Conservation (phyloP, 768 basidiomycete species). For the Phanerochaete sordida region DNA sequence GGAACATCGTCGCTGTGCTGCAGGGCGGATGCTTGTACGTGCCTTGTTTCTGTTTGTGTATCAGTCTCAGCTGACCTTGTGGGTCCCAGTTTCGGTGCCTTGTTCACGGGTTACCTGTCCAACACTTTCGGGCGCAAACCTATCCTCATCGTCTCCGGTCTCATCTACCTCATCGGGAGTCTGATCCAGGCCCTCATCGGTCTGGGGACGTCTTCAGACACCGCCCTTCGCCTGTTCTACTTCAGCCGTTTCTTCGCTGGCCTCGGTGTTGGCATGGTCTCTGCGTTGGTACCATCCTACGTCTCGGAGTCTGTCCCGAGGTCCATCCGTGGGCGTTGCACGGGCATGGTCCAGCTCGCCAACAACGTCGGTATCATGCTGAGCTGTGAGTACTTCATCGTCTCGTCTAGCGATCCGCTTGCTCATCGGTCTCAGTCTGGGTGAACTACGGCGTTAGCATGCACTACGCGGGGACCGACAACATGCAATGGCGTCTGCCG, state of each 20-base stretch:
- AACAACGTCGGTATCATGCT: conserved; percentile 32
- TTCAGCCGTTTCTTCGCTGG: conserved; percentile 57
- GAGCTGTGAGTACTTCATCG: conserved; percentile 24
- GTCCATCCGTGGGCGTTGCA: conserved; percentile 47
- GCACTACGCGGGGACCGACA: conserved; percentile 28
- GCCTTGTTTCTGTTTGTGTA: background rate
- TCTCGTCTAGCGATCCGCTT: background rate
- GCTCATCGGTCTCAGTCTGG: conserved; percentile 32
- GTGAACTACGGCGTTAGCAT: conserved; percentile 43
- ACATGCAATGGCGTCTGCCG: conserved; percentile 52
- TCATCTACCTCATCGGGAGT: conserved; percentile 47
- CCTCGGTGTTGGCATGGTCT: conserved; percentile 54
- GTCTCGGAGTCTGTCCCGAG: conserved; percentile 48
- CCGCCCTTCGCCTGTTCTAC: conserved; percentile 38
- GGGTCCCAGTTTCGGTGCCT: conserved; percentile 38
- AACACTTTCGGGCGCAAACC: conserved; percentile 43
- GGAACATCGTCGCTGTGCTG: conserved; percentile 50
- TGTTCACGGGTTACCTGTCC: conserved; percentile 38
- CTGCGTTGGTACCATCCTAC: conserved; percentile 47
- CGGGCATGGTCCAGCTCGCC: conserved; percentile 37
- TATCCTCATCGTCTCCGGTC: conserved; percentile 39
- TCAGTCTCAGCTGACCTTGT: background rate
- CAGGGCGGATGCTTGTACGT: conserved; percentile 49
- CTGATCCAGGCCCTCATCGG: conserved; percentile 43
- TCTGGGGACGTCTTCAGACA: conserved; percentile 32